These are phyloP conservation scores for Pilobolus umbonatus DNA, from an alignment of 192 early-diverging fungal species.

Conservation along the genomic window DNA sequence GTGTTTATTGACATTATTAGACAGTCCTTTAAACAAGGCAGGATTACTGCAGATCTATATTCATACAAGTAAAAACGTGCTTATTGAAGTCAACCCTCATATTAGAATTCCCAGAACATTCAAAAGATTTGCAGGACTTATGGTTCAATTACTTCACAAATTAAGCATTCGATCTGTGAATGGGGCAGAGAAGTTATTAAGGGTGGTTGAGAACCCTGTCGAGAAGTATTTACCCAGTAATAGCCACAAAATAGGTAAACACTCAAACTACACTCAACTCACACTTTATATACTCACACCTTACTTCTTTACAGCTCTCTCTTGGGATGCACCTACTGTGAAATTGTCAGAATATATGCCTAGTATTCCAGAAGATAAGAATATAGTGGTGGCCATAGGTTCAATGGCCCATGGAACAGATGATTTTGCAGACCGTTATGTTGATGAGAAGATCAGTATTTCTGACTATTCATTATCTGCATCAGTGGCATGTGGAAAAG, in stretches of 20 bases:
- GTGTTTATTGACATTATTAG: constrained; percentile 92
- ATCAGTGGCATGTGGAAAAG: constrained; percentile 94
- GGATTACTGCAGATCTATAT: constrained; percentile 98
- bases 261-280: too few relatives aligned
- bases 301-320: constrained; percentile 53
- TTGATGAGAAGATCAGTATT: constrained; percentile 97
- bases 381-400: constrained; percentile 89
- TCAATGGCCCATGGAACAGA: constrained; percentile 96
- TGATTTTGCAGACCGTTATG: constrained; percentile 90
- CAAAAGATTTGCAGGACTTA: constrained; percentile 96
- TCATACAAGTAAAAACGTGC: constrained; percentile 87
- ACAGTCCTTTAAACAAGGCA: constrained; percentile 98
- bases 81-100: constrained; percentile 98
- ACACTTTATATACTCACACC: not conserved
- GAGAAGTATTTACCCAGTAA: constrained; percentile 93
- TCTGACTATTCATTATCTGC: constrained; percentile 96
- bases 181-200: constrained; percentile 88
- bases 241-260: constrained; percentile 76
- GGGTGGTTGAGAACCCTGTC: constrained; percentile 97
- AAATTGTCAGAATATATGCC: constrained; percentile 75
- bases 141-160: constrained; percentile 99
- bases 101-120: constrained; percentile 99
- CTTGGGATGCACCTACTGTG: constrained; percentile 84
- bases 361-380: constrained; percentile 72
- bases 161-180: constrained; percentile 89